Evolutionary conservation across 2,329 filamentous ascomycete species (phyloP).

Genomic region (Penicillium janthinellum): DNA sequence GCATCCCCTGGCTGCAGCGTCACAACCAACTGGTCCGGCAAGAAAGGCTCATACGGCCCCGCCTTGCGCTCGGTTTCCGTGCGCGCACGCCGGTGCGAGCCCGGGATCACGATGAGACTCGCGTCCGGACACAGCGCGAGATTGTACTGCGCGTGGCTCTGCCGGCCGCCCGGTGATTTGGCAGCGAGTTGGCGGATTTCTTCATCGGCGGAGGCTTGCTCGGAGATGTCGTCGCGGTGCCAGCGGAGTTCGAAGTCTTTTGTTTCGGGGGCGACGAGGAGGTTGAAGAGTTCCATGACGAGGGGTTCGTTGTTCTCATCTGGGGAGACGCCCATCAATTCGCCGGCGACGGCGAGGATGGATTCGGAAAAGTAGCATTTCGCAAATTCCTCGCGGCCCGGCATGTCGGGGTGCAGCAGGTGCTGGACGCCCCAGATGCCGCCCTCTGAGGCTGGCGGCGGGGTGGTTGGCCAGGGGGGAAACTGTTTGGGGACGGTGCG

Average conservation of each 20-base stretch:
- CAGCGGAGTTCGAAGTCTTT: slow-evolving; percentile 73
- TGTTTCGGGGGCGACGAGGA: slow-evolving; percentile 72
- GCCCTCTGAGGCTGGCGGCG: slow-evolving; percentile 48
- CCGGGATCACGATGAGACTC: slow-evolving; percentile 74
- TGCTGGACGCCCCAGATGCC: slow-evolving; percentile 93
- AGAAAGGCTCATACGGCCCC: slow-evolving; percentile 61
- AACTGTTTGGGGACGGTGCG: slow-evolving; percentile 88
- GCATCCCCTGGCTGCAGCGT: slow-evolving; percentile 72
- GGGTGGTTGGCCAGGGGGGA: slow-evolving; percentile 73
- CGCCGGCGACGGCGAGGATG: slow-evolving; percentile 64
- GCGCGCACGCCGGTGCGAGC: slow-evolving; percentile 70
- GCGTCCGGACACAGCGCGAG: slow-evolving; percentile 75
- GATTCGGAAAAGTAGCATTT: slow-evolving; percentile 70
- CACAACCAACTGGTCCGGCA: slow-evolving; percentile 69
- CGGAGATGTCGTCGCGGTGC: slow-evolving; percentile 81
- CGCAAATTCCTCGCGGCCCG: slow-evolving; percentile 63
- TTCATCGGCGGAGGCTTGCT: slow-evolving; percentile 65
- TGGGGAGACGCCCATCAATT: slow-evolving; percentile 56
- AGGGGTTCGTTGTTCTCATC: slow-evolving; percentile 60
- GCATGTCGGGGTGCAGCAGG: slow-evolving; percentile 72
- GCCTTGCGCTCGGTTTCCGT: slow-evolving; percentile 70
- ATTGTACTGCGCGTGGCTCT: slow-evolving; percentile 85
- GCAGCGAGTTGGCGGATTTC: slow-evolving; percentile 64
- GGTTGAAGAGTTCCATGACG: slow-evolving; percentile 86
- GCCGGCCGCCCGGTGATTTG: slow-evolving; percentile 46